phyloP scores from a whole-genome alignment of 2,329 filamentous ascomycete species.

The Penicillium glabrum region DNA sequence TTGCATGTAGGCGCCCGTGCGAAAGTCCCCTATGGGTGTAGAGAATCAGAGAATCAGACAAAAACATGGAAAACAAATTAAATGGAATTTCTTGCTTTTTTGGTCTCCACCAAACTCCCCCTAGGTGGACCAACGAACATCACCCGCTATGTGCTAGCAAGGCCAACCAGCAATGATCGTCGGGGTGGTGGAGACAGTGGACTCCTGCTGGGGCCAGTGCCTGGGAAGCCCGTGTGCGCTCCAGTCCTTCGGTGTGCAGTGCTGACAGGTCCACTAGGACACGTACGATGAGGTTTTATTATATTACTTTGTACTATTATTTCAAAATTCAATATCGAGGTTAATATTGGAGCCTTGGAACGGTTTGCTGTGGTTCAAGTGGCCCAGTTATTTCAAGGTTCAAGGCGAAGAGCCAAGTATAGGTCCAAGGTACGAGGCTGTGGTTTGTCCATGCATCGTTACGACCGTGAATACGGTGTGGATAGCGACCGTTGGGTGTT shows the following conservation, averaged over 20 bases:
- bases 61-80: background rate
- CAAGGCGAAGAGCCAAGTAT: background rate
- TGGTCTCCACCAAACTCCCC: constrained; percentile 1
- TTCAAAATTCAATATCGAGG: too few species aligned
- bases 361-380: background rate
- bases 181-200: constrained; percentile 4
- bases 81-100: background rate
- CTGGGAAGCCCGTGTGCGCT: background rate
- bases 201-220: background rate
- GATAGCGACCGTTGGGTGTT: constrained; percentile 1
- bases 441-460: background rate
- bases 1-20: background rate
- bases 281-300: background rate
- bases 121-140: constrained; percentile 1
- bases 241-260: background rate
- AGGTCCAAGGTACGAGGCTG: background rate
- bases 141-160: constrained; percentile 3
- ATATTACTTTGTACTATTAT: too few species aligned
- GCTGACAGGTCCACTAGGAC: background rate
- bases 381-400: background rate
- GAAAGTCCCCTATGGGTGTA: background rate
- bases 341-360: background rate
- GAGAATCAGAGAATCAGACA: too few species aligned
- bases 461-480: too few species aligned
- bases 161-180: constrained; percentile 3